Percentiles rank a stretch among this genome's conserved stretches.
Evolutionary conservation across 352 stramenopile species (phyloP).

Genomic region (Pilasporangium apinafurcum): DNA sequence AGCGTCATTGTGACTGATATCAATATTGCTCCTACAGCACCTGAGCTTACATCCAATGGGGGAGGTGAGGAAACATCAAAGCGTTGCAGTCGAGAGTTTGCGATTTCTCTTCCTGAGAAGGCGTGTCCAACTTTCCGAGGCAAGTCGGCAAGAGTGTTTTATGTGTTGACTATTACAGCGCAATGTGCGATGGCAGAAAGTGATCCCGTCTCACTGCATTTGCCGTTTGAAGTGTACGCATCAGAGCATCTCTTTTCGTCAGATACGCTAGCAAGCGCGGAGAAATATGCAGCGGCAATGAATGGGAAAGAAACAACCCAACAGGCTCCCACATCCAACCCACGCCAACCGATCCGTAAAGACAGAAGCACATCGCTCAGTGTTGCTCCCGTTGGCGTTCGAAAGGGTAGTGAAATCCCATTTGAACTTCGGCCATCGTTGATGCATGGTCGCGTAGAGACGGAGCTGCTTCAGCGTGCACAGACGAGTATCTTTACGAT

Average conservation of each 20-base stretch:
- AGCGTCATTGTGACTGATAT: constrained; percentile 50
- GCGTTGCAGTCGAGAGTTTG: constrained; percentile 43
- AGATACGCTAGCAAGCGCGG: constrained; percentile 20
- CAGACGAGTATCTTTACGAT: constrained; percentile 74
- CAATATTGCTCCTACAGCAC: constrained; percentile 37
- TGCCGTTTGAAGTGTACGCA: constrained; percentile 60
- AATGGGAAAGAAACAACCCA: constrained; percentile 2
- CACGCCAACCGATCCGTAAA: constrained; percentile 10
- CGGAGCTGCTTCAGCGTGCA: constrained; percentile 35
- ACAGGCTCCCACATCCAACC: constrained; percentile 3
- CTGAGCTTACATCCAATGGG: constrained; percentile 11
- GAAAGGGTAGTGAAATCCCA: constrained; percentile 51
- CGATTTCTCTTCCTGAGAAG: constrained; percentile 34
- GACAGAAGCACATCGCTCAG: constrained; percentile 23
- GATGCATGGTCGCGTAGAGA: constrained; percentile 66
- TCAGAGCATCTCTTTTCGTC: constrained; percentile 39
- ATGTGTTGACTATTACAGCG: constrained; percentile 50
- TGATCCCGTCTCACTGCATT: constrained; percentile 34
- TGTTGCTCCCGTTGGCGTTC: constrained; percentile 36
- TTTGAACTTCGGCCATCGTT: constrained; percentile 58
- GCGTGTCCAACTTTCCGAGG: constrained; percentile 56
- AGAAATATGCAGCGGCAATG: constrained; percentile 13
- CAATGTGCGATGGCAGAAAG: constrained; percentile 13
- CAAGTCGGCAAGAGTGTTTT: constrained; percentile 50
- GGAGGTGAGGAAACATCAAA: constrained; percentile 24